Base-by-base conservation (phyloP, 139 green algal species). In the Micractinium conductrix region DNA sequence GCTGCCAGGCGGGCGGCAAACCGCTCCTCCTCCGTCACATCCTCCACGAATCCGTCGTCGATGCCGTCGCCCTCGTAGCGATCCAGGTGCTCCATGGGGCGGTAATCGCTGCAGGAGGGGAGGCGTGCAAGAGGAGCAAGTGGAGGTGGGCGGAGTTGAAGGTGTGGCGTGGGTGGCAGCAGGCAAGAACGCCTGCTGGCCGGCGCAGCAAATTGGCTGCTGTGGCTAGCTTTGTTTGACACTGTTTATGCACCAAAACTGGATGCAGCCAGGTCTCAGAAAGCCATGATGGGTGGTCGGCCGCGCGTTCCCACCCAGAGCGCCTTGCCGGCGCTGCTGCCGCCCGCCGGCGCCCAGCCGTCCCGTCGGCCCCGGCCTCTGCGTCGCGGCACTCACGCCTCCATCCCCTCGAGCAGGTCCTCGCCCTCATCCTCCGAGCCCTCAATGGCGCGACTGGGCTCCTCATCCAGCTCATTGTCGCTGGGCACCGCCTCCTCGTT, bases 331-430 rank as follows among this genome's bases (percentile, higher is more conserved):
- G n/a, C n/a, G n/a, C n/a, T n/a, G n/a, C n/a, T n/a, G n/a, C n/a
- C n/a, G n/a, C n/a, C n/a, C n/a, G n/a, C n/a, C n/a, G n/a, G n/a
- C n/a, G n/a, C n/a, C n/a, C n/a, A n/a, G n/a, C n/a, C n/a, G n/a
- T n/a, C n/a, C n/a, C n/a, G n/a, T n/a, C n/a, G n/a, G n/a, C n/a
- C n/a, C n/a, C n/a, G n/a, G n/a, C n/a, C n/a, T n/a, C n/a, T n/a
- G n/a, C n/a, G 12, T 26, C 42, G 24, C 33, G n/a, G n/a, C 22
- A 79, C 89, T 80, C 72, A 98, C 95, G 92, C 82, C 60, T 93
- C 89, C 86, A 96, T 94, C 71, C 95, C 93, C 28, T 99, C 91
- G 84, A 98, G 82, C 9, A 98, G 89, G 82, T 98, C 96, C 88
- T 98, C 96, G 2, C 96, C 96, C 62, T 98, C 95, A 24, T 86